Evolutionary conservation across 2,329 filamentous ascomycete genomes (phyloP).

Genomic region (Myriosclerotinia duriaeana): DNA sequence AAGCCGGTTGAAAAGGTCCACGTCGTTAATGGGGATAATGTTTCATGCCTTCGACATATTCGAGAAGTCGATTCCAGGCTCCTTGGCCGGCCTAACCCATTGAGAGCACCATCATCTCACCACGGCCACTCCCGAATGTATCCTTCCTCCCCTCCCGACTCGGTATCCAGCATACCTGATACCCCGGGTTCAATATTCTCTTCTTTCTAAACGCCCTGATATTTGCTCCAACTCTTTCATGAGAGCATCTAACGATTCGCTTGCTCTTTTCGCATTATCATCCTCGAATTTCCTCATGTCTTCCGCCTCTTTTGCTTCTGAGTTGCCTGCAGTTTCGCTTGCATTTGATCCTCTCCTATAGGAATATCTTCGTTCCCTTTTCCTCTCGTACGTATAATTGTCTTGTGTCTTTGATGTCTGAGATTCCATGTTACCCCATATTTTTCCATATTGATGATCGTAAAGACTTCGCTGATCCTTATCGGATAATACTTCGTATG

Average conservation of each 20-base stretch:
- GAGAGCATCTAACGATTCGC: slow-evolving; percentile 6
- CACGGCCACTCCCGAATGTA: background rate
- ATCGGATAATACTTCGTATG: slow-evolving; percentile 12
- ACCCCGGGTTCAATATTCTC: background rate
- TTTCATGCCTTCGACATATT: background rate
- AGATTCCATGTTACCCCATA: background rate
- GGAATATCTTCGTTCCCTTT: slow-evolving; percentile 1
- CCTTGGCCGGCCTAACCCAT: background rate
- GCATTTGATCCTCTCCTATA: slow-evolving; percentile 1
- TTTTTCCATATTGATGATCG: background rate
- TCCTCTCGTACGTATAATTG: background rate
- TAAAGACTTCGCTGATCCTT: background rate
- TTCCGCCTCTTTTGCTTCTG: background rate
- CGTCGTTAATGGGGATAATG: background rate
- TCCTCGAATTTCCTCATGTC: background rate
- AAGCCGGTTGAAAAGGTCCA: background rate
- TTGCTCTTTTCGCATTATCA: slow-evolving; percentile 1
- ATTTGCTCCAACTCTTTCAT: slow-evolving; percentile 16
- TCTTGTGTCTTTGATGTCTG: background rate
- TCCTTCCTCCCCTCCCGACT: too few species aligned
- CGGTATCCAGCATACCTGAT: background rate
- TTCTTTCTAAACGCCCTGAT: slow-evolving; percentile 7
- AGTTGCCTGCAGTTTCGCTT: background rate
- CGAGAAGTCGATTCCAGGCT: background rate
- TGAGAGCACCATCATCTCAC: too few species aligned